Base-by-base conservation (phyloP, 192 early-diverging fungal species). In the Thamnidium elegans region DNA sequence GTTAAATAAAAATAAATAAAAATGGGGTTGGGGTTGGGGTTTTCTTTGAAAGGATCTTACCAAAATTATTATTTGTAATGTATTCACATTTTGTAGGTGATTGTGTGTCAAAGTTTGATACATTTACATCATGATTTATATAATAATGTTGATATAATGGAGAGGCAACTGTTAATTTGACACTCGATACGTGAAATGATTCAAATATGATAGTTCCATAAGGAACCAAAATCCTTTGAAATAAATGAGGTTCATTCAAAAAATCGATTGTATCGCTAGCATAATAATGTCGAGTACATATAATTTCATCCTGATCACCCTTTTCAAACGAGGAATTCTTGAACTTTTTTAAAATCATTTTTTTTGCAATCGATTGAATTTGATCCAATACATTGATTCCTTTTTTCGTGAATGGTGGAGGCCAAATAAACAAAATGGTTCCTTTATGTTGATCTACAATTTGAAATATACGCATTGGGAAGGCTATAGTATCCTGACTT, bases 201-300 rank as follows among this genome's bases (percentile, higher is more conserved):
- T 17, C 55, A 34, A 56, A 56, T 19, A 34, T 56, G n/a, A 56
- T 56, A n/a, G 31, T 56, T 19, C 55, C 31, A 10, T 56, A 39
- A 19, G 31, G 34, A 19, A 56, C 32, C 11, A 56, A 9, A 17
- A 56, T 56, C 3, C 55, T 30, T 36, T 56, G 34, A 19, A 56
- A 56, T 9, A 30, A 30, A 39, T 19, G 34, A 19, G 55, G 55
- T 36, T 56, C 34, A 19, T 19, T 10, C 36, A 39, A 9, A 39
- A 39, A 39, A 39, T 36, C 32, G 1, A 17, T 34, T 32, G 34
- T 56, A 17, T 30, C 31, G n/a, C 8, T 56, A 17, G 32, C 55
- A 17, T 56, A 39, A 17, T 7, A 56, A 39, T 56, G 55, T 10
- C 34, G 55, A 30, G 34, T 56, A 34, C 55, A 56, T 32, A 56